These are phyloP conservation scores for Lipomyces yarrowii DNA, from an alignment of 1,139 yeast species.

Conservation along the genomic window DNA sequence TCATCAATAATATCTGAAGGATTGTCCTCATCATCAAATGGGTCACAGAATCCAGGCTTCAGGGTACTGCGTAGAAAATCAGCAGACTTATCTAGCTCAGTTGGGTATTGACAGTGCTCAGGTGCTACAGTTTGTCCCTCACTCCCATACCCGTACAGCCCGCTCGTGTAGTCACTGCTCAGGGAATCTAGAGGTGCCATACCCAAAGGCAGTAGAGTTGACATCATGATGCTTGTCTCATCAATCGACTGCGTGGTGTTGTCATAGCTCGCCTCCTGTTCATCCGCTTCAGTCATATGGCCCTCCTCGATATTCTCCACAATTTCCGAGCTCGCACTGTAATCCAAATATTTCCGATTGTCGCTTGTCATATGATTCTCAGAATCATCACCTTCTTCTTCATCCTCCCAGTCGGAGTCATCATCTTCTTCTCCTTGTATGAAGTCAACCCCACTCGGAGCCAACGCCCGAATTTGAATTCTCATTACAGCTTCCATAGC, in stretches of 20 bases:
- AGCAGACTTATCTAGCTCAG: background rate
- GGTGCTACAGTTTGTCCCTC: background rate
- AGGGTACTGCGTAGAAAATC: background rate
- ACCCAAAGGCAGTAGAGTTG: background rate
- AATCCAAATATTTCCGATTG: background rate
- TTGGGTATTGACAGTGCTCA: background rate
- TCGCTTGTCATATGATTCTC: background rate
- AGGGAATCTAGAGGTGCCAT: background rate
- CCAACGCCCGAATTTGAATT: conserved; percentile 2
- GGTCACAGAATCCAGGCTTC: conserved; percentile 1
- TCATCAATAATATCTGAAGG: background rate
- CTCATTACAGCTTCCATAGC: conserved; percentile 8
- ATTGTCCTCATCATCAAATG: background rate
- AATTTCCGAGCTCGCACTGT: background rate
- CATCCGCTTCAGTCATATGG: background rate
- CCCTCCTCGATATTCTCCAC: background rate
- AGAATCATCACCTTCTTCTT: background rate
- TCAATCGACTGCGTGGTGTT: background rate
- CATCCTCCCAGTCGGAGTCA: background rate
- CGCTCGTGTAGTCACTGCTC: background rate
- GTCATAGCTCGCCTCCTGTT: background rate
- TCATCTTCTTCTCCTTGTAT: background rate
- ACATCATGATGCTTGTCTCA: background rate
- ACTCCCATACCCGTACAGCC: background rate
- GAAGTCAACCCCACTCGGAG: background rate